phyloP scores from a whole-genome alignment of 1,284 basidiomycete species.

The Sutorius eximius region DNA sequence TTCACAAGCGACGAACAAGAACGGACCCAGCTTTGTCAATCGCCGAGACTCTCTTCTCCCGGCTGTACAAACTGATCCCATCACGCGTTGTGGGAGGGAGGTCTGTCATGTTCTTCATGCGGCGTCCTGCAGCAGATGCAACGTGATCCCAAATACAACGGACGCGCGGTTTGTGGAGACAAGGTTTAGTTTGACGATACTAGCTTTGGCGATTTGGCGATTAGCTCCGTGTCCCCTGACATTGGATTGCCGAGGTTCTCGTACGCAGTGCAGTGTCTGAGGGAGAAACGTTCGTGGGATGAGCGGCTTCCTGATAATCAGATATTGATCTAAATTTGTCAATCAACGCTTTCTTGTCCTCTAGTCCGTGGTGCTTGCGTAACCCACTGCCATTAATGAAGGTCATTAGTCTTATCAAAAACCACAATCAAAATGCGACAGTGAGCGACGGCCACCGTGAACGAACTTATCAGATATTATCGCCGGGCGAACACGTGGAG shows the following conservation, averaged over 20 bases:
- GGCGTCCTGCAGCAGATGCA: background rate
- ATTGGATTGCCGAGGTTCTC: background rate
- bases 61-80: background rate
- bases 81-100: background rate
- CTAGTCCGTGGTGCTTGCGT: background rate
- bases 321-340: background rate
- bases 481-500: background rate
- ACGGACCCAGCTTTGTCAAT: background rate
- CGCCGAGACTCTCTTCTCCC: background rate
- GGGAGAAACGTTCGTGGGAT: background rate
- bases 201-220: background rate
- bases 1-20: background rate
- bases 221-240: background rate
- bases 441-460: background rate
- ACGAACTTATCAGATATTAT: background rate
- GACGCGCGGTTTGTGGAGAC: background rate
- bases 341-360: background rate
- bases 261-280: background rate
- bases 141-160: background rate
- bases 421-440: background rate
- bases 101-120: background rate
- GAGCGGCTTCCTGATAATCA: conserved; percentile 14
- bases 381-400: background rate
- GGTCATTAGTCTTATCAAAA: background rate
- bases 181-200: conserved; percentile 9